These are phyloP conservation scores for Candida tibetensis DNA, from an alignment of 805 yeast species.

Conservation along the genomic window DNA sequence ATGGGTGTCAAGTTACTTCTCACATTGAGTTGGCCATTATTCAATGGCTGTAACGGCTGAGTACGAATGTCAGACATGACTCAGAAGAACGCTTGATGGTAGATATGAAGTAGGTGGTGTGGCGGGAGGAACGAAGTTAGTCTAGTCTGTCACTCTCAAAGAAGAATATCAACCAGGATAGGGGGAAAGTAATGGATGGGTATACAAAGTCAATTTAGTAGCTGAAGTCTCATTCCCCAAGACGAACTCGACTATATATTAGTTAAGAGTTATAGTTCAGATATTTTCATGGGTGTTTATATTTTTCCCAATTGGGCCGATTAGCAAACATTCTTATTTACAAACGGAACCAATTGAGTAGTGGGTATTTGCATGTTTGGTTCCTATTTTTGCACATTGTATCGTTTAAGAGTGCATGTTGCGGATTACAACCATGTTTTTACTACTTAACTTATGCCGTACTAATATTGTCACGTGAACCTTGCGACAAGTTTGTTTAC, in stretches of 20 bases:
- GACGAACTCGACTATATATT: background rate
- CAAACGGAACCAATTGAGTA: constrained; percentile 9
- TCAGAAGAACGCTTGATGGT: background rate
- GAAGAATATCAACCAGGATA: background rate
- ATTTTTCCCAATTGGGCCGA: constrained; percentile 11
- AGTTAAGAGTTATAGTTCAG: background rate
- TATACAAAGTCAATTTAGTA: background rate
- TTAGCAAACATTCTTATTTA: constrained; percentile 10
- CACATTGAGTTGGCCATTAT: constrained; percentile 49
- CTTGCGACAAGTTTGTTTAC: background rate
- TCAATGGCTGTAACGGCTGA: constrained; percentile 55
- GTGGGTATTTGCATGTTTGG: too few relatives aligned
- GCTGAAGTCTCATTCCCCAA: background rate
- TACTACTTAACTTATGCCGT: too few relatives aligned
- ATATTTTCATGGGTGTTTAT: constrained; percentile 7
- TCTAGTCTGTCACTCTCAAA: background rate
- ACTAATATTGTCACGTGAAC: constrained; percentile 11
- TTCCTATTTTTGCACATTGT: too few relatives aligned
- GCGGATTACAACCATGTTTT: too few relatives aligned
- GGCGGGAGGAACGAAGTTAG: background rate
- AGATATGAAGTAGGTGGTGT: background rate
- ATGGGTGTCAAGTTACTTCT: constrained; percentile 44
- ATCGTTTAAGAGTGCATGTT: too few relatives aligned
- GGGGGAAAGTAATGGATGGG: background rate
- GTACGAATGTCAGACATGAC: constrained; percentile 9